These are phyloP conservation scores for Myxozyma sirexii DNA, from an alignment of 805 yeast genomes.

Conservation along the genomic window DNA sequence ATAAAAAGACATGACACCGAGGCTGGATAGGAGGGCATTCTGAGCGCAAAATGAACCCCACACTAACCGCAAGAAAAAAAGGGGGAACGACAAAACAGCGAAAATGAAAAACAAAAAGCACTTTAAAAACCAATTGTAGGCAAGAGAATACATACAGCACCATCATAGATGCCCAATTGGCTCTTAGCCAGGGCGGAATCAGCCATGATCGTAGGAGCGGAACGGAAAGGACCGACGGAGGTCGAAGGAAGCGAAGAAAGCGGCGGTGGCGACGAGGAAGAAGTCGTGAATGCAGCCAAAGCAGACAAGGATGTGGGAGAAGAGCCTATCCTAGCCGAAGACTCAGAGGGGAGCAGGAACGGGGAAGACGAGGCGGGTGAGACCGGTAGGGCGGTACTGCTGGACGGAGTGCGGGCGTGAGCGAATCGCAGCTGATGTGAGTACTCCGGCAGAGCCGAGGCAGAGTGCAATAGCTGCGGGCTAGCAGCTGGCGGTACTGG, in stretches of 20 bases:
- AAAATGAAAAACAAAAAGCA: background rate
- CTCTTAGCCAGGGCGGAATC: conserved; percentile 22
- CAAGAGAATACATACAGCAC: conserved; percentile 17
- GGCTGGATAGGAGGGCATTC: background rate
- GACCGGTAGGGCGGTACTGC: background rate
- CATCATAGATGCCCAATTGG: conserved; percentile 21
- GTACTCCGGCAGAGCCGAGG: conserved; percentile 3
- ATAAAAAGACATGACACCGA: background rate
- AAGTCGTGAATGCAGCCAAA: conserved; percentile 1
- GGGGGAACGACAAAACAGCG: background rate
- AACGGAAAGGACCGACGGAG: conserved; percentile 8
- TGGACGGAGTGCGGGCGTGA: conserved; percentile 10
- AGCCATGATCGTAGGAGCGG: conserved; percentile 17
- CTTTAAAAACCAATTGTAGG: background rate
- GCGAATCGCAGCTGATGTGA: conserved; percentile 8
- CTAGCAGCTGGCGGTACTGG: background rate
- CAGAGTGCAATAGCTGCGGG: background rate
- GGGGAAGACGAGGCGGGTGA: conserved; percentile 10
- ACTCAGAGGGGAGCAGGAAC: conserved; percentile 7
- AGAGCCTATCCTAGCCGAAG: background rate
- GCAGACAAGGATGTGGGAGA: conserved; percentile 2
- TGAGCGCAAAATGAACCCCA: background rate
- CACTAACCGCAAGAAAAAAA: background rate
- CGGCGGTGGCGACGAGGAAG: conserved; percentile 11
- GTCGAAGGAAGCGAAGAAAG: background rate